Conservation (phyloP, 768 basidiomycete species). For the Lanmaoa rubissima region DNA sequence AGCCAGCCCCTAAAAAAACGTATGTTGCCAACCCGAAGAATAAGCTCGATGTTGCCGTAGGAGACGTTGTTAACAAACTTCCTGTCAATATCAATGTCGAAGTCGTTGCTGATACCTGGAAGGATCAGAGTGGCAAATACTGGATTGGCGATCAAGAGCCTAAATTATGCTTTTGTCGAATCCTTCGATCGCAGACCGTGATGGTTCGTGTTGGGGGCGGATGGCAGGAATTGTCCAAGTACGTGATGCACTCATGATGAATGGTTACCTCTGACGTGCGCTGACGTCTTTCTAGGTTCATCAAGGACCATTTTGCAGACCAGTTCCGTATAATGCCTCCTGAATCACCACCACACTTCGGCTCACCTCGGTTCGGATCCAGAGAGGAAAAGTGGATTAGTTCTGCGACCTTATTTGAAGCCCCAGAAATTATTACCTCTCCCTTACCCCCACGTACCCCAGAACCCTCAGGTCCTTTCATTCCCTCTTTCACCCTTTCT, state of each 20-base stretch:
- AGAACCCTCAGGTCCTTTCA: constrained; percentile 53
- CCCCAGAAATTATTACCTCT: constrained; percentile 38
- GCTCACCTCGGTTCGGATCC: constrained; percentile 36
- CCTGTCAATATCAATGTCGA: constrained; percentile 82
- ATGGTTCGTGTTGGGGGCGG: constrained; percentile 98
- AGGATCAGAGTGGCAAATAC: constrained; percentile 91
- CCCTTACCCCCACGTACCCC: constrained; percentile 59
- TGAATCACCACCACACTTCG: constrained; percentile 56
- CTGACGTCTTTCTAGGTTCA: constrained; percentile 56
- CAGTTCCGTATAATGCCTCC: constrained; percentile 67
- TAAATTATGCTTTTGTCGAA: constrained; percentile 88
- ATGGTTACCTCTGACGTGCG: neutral
- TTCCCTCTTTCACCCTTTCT: constrained; percentile 68
- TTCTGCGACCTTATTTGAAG: constrained; percentile 66
- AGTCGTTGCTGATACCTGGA: constrained; percentile 81
- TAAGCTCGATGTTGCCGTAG: constrained; percentile 90
- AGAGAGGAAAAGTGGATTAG: constrained; percentile 84
- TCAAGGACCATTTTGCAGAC: constrained; percentile 83
- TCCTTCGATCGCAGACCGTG: constrained; percentile 86
- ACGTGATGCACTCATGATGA: constrained; percentile 27
- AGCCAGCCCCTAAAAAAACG: constrained; percentile 49
- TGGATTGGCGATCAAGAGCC: constrained; percentile 94
- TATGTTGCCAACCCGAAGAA: constrained; percentile 89
- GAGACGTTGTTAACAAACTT: constrained; percentile 86
- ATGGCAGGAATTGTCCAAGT: constrained; percentile 92